Evolutionary conservation across 257 asterid species (phyloP).

Genomic region (Avicennia marina): DNA sequence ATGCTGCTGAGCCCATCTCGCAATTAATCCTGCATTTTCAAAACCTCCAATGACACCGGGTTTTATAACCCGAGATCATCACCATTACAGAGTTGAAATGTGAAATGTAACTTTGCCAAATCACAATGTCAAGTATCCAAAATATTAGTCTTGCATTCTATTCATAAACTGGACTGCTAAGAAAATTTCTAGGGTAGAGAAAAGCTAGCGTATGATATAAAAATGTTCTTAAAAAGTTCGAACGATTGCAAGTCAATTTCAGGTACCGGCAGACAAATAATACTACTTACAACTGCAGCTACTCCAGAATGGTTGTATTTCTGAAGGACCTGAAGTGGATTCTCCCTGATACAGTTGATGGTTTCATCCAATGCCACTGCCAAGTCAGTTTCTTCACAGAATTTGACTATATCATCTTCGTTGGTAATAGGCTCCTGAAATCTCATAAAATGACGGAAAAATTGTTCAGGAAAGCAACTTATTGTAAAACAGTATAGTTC

Average conservation of each 20-base stretch:
- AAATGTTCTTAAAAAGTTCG: no score
- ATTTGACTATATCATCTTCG: constrained; percentile 68
- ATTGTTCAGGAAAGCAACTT: no score
- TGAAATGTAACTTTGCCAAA: no score
- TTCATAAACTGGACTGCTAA: neutral
- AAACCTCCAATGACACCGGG: constrained; percentile 92
- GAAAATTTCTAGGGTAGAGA: no score
- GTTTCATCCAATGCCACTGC: constrained; percentile 97
- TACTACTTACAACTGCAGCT: constrained; percentile 64
- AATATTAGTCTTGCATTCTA: neutral
- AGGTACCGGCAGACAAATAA: no score
- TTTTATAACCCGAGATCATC: constrained; percentile 90
- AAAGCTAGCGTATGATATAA: no score
- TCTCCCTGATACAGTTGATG: constrained; percentile 42
- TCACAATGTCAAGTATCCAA: neutral
- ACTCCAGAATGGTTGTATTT: constrained; percentile 70
- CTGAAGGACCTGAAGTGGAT: constrained; percentile 52
- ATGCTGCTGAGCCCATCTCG: constrained; percentile 91
- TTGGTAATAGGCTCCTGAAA: constrained; percentile 82
- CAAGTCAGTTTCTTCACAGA: constrained; percentile 78
- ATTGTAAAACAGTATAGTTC: no score
- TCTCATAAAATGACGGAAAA: constrained; percentile 12
- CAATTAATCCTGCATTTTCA: constrained; percentile 72
- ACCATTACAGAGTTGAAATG: no score
- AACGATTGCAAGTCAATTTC: no score